These are phyloP conservation scores for Paralagenidium karlingii DNA, from an alignment of 352 stramenopile species.

Conservation along the genomic window DNA sequence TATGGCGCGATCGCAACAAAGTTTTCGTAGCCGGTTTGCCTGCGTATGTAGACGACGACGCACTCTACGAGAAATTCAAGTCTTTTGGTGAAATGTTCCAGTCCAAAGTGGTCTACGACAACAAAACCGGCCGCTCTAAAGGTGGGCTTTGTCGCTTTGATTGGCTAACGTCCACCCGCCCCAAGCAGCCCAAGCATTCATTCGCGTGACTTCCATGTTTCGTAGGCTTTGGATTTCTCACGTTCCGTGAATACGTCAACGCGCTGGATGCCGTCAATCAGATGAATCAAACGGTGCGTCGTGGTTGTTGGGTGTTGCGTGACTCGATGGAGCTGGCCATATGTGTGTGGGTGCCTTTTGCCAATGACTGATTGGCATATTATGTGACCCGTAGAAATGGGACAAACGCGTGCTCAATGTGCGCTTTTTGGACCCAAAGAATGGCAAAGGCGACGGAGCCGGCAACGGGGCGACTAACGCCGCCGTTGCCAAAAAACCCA, in stretches of 20 bases:
- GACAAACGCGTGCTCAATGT: constrained; percentile 71
- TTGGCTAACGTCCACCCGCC: no score
- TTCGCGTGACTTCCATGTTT: neutral
- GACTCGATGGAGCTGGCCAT: neutral
- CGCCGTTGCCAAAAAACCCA: constrained; percentile 6
- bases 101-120: constrained; percentile 72
- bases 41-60: constrained; percentile 39
- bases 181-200: neutral
- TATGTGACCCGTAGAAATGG: constrained; percentile 38
- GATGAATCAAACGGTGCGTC: constrained; percentile 45
- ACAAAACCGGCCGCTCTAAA: constrained; percentile 43
- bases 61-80: constrained; percentile 61
- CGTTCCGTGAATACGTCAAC: constrained; percentile 65
- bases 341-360: neutral
- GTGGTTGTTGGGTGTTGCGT: neutral
- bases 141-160: neutral
- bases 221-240: constrained; percentile 40
- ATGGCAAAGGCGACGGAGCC: constrained; percentile 1
- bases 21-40: constrained; percentile 73
- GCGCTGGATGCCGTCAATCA: constrained; percentile 65
- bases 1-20: constrained; percentile 83
- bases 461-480: constrained; percentile 1
- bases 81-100: constrained; percentile 76
- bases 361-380: neutral
- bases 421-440: constrained; percentile 71